Base-by-base conservation (phyloP, 805 yeast genomes). In the Cyberlindnera mississippiensis region DNA sequence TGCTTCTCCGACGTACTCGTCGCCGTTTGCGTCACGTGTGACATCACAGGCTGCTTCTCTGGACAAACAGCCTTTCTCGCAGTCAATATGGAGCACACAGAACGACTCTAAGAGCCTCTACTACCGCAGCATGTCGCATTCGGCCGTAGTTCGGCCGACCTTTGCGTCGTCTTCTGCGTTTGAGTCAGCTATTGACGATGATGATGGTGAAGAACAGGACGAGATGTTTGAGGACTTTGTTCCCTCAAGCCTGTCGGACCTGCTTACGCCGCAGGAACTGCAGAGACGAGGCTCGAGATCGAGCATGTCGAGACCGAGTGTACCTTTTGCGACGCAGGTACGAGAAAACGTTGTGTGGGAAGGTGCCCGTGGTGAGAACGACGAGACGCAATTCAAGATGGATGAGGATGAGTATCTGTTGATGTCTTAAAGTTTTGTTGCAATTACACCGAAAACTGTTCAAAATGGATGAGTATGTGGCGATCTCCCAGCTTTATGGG, bases 241-340 rank as follows among this genome's bases (percentile, higher is more conserved):
- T 4, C 97, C 97, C 1, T 79, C 82, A 6, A 77, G 90, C 22
- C 64, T 89, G 29, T 76, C 82, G n/a, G 96, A 87, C 50, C 66
- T 88, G 37, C 65, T 90, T 4, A 49, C 54, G 12, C 53, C 52
- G 8, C 54, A 53, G 19, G 96, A 89, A 57, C 62, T 84, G 16
- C 68, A 82, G 52, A 71, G 96, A 35, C 78, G 88, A 46, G 73
- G 71, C 38, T 80, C 89, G 10, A 69, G 87, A 44, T 72, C 78
- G 9, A 20, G 24, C 9, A 20, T 20, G 24, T 20, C 24, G 6
- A 20, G 24, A 9, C 24, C 24, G 6, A 20, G 9, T 20, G 17
- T 29, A 20, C 17, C 40, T 17, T 9, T 31, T n/a, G 18, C 28
- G 16, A 33, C 19, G 9, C 27, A 29, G 28, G 27, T 8, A 17